Base-by-base conservation (phyloP, 2,329 filamentous ascomycete species). In the Fusarium multiceps region DNA sequence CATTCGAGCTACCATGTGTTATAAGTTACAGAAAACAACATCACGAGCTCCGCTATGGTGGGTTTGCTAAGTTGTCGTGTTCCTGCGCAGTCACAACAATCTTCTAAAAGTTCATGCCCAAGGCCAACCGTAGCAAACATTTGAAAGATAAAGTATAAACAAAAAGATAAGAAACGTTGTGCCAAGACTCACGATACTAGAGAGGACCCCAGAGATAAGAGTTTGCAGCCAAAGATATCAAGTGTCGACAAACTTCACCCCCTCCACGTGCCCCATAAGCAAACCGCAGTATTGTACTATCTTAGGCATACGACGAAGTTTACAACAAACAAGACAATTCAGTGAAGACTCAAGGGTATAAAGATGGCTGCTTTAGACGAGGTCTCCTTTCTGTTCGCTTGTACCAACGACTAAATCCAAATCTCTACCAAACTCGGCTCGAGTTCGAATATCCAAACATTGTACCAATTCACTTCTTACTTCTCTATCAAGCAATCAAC, bases 171-270 rank as follows among this genome's bases (percentile, higher is more conserved):
- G 32, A 25, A 40, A 59, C n/a, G 40, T 46, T 40, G 5, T 50
- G 49, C 18, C 7, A 12, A 37, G 7, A 12, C 7, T 14, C 23
- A 11, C 21, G 3, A 16, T 9, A 30, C 11, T 12, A 27, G 23
- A 18, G 13, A 50, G 4, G 9, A 14, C 16, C n/a, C 8, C 3
- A n/a, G 9, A 23, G n/a, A 32, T 6, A 14, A 3, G 2, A 37
- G 48, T 32, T 57, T 27, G 21, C 3, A 4, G 16, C 9, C 28
- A 42, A 48, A 37, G 47, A 54, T 49, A 46, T 45, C 23, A 23
- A 49, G 4, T 8, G 7, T 23, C 27, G 32, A 57, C 55, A 66
- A 66, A 66, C 47, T 30, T 23, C 18, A 61, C 2, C 5, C 12
- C 21, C 8, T 16, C 28, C 37, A 61, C 41, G 32, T 40, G 37